Evolutionary conservation across 164 flowering plant species (phyloP), one percentile per base, ranked within the genome.

Genomic region (Chimonanthus salicifolius): DNA sequence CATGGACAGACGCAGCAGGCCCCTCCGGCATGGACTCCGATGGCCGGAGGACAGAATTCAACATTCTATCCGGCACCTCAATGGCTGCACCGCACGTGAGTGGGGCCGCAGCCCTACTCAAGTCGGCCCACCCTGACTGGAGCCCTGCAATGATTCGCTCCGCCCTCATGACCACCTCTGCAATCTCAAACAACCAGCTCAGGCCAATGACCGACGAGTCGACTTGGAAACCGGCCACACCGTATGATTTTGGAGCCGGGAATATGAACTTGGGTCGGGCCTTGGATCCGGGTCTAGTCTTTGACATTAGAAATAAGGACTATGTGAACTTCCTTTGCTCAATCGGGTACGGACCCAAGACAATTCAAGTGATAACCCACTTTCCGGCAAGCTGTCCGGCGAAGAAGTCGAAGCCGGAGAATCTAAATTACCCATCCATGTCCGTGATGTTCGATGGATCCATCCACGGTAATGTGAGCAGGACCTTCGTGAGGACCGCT

Each of bases 1-100:
- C 88, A 3, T 92, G 97, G 97, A 86, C 95, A 4, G 91, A 87
- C 15, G 87, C 90, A 0, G 85, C 85, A 2, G 95, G 95, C 1
- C 95, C 97, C 0, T 89, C 95, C 2, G 95, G 95, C 0, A 73
- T 92, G 70, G 86, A 80, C 3, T 72, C 85, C 0, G 95, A 92
- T 74, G 9, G 15, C 7, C 75, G 94, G 68, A 86, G 75, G 74
- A 85, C 90, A 1, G 95, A 90, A 68, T 92, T 92, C 84, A 92
- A 89, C 80, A 92, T 90, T 20, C 72, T 90, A 4, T 90, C 97
- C 0, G 97, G 97, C 4, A 92, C 97, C 1, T 92, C 97, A 0
- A 92, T 92, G 96, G 88, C 96, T 16, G 85, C 89, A 72, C 96
- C 94, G 4, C 97, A 92, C 76, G 95, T 92, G 0, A 84, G 94